Conservation (phyloP, 108 stramenopile genomes). For the Nitzschia sp. region DNA sequence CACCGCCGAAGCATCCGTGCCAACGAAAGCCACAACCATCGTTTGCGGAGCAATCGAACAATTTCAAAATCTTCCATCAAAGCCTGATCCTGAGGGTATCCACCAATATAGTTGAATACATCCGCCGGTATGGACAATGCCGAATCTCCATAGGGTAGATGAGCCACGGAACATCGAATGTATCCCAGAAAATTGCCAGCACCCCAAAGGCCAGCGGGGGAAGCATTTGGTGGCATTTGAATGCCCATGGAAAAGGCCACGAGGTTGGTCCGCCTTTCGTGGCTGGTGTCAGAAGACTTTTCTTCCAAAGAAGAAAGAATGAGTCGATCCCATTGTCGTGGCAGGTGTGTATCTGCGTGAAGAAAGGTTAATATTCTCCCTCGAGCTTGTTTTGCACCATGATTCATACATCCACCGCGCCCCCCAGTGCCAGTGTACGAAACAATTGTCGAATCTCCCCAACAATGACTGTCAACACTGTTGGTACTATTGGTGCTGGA, state of each 20-base stretch:
- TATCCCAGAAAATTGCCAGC: slow-evolving; percentile 15
- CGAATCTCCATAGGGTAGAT: slow-evolving; percentile 89
- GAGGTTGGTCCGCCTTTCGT: slow-evolving; percentile 29
- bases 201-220: slow-evolving; percentile 8
- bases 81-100: slow-evolving; percentile 76
- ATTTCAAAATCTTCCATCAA: slow-evolving; percentile 91
- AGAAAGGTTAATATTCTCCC: slow-evolving; percentile 72
- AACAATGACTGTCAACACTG: background rate
- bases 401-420: slow-evolving; percentile 79
- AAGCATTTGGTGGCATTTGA: slow-evolving; percentile 41
- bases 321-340: slow-evolving; percentile 50
- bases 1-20: background rate
- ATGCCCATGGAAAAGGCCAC: slow-evolving; percentile 78
- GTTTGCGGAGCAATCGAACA: slow-evolving; percentile 59
- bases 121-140: slow-evolving; percentile 63
- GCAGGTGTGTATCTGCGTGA: slow-evolving; percentile 73
- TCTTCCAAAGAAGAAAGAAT: background rate
- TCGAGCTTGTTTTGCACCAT: slow-evolving; percentile 57
- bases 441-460: slow-evolving; percentile 16
- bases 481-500: too few relatives aligned
- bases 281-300: slow-evolving; percentile 14
- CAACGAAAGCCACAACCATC: slow-evolving; percentile 29
- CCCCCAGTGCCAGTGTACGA: slow-evolving; percentile 59
- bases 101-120: slow-evolving; percentile 72
- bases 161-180: slow-evolving; percentile 36